Evolutionary conservation across 495 filamentous ascomycete species (phyloP).

Genomic region (Polyplosphaeria fusca): DNA sequence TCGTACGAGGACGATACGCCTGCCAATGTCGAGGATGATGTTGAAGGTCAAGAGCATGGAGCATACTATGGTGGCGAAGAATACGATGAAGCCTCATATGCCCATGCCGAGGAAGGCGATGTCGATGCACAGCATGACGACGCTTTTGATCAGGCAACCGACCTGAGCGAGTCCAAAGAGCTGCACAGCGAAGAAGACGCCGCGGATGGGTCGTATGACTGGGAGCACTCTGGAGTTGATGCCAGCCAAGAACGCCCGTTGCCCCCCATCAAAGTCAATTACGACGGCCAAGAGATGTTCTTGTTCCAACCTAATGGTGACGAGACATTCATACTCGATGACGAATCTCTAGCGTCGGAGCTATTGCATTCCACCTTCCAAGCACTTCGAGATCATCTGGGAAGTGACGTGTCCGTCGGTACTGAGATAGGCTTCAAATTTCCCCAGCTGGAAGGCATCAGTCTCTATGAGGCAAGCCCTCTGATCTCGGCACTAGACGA

Average conservation of each 20-base stretch:
- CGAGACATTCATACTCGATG: slow-evolving; percentile 69
- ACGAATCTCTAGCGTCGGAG: slow-evolving; percentile 57
- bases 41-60: too few relatives aligned
- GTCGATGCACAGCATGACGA: too few relatives aligned
- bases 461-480: slow-evolving; percentile 6
- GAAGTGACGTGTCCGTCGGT: slow-evolving; percentile 60
- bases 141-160: too few relatives aligned
- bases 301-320: slow-evolving; percentile 5
- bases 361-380: slow-evolving; percentile 59
- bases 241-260: background rate
- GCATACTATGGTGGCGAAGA: too few relatives aligned
- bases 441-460: background rate
- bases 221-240: background rate
- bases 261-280: background rate
- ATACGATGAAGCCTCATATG: too few relatives aligned
- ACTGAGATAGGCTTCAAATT: slow-evolving; percentile 58
- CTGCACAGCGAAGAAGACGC: too few relatives aligned
- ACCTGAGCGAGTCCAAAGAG: too few relatives aligned
- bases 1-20: too few relatives aligned
- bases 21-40: too few relatives aligned
- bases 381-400: slow-evolving; percentile 64
- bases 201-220: too few relatives aligned
- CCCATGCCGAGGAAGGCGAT: too few relatives aligned
- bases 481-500: background rate
- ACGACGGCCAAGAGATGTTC: slow-evolving; percentile 11